Percentiles rank a stretch among this genome's conserved stretches.
phyloP scores from a whole-genome alignment of 441 rosid species.

The Erysimum cheiri region DNA sequence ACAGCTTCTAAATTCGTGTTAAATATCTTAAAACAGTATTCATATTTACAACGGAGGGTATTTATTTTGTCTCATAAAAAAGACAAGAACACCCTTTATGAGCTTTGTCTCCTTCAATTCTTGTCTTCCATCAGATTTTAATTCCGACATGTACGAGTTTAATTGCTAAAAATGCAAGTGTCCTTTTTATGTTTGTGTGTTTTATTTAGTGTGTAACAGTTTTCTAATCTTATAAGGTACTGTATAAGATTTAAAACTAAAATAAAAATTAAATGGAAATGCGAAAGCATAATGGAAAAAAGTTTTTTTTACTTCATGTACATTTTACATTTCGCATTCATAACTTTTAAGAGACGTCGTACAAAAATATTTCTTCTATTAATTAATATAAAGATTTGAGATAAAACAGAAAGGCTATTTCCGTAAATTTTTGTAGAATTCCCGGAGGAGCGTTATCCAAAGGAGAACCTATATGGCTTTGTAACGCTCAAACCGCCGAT shows the following conservation, averaged over 20 bases:
- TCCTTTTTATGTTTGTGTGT: neutral
- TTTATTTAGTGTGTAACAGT: neutral
- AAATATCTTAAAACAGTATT: neutral
- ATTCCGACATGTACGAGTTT: neutral
- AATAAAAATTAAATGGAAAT: constrained; percentile 4
- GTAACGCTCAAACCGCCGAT: constrained; percentile 82
- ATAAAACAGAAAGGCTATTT: neutral
- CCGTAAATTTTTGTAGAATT: constrained; percentile 51
- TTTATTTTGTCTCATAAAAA: constrained; percentile 14
- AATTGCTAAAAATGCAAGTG: constrained; percentile 9
- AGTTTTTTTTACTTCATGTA: neutral
- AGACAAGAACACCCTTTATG: constrained; percentile 19
- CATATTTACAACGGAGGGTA: neutral
- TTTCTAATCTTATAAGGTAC: too few relatives aligned
- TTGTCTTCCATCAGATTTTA: constrained; percentile 13
- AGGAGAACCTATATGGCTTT: constrained; percentile 76
- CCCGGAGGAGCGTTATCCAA: constrained; percentile 80
- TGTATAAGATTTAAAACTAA: too few relatives aligned
- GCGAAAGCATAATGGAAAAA: neutral
- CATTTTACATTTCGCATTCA: neutral
- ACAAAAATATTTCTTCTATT: neutral
- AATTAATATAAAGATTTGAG: neutral
- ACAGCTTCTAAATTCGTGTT: neutral
- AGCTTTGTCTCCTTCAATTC: constrained; percentile 8
- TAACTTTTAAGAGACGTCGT: neutral